Evolutionary conservation across 2,329 filamentous ascomycete genomes (phyloP), one percentile per base, ranked within the genome.

Genomic region (Pseudocercospora fuligena): DNA sequence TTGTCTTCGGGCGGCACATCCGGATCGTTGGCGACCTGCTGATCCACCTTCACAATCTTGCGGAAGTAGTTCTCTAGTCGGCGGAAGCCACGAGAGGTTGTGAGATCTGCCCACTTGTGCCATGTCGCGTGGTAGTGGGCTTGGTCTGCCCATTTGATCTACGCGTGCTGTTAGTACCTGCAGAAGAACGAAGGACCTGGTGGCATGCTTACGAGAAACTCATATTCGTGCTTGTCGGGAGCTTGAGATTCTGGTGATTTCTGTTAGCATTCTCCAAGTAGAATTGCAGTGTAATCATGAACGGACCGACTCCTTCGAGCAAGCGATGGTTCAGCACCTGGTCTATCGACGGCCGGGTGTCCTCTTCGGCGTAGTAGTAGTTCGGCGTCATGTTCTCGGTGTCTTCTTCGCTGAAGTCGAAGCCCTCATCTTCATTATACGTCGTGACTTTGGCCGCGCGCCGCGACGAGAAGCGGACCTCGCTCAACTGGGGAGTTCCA

Each of bases 91-190:
- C 92, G 92, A 47, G 51, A 56, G 46, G 89, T 87, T 25, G 88
- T 85, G 29, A 97, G 87, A 21, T 84, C 87, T 63, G 92, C 89
- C 66, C 90, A 90, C 0, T 89, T 90, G 79, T 98, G 94, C 94
- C 95, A 99, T 0, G 93, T 97, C 64, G 96, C 92, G 82, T 99
- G 95, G 73, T 97, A 90, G 78, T 99, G 93, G 11, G 95, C 97
- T 80, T 93, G 92, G 72, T 90, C 92, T 80, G 97, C 92, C 95
- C 96, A 99, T 82, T 99, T 99, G 80, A 99, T 93, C 80, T 90
- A 87, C 73, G 85, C 19, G 58, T 40, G 57, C 46, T 57, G 69
- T 77, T 58, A 76, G 73, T 70, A 53, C 54, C 58, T 43, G 43
- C 25, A 29, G 29, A 6, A 54, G 33, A 19, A 46, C 21, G 61